These are phyloP conservation scores for Benincasa hispida DNA, from an alignment of 306 rosid genomes.

Conservation along the genomic window DNA sequence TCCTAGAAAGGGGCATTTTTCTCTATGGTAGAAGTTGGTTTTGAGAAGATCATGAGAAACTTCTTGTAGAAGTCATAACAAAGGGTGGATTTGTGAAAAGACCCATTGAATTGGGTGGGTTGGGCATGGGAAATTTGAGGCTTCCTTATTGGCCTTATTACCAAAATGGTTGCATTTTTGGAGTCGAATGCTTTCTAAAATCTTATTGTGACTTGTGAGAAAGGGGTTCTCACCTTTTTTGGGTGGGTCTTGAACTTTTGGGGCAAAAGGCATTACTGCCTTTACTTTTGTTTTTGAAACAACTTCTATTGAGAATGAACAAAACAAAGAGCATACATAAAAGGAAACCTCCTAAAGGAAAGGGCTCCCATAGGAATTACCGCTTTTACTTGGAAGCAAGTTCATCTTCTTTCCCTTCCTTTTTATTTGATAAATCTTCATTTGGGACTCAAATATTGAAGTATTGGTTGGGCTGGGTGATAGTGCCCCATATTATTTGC, in stretches of 20 bases:
- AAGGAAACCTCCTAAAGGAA: too few relatives aligned
- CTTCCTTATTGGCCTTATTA: background rate
- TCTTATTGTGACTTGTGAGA: background rate
- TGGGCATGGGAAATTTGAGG: background rate
- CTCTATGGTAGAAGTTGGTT: background rate
- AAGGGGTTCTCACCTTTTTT: background rate
- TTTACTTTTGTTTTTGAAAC: too few relatives aligned
- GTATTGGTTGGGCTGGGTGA: background rate
- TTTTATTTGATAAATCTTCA: background rate
- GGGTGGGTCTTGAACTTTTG: background rate
- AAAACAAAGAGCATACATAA: too few relatives aligned
- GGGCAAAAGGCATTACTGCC: background rate
- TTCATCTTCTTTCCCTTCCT: background rate
- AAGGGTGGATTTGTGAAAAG: background rate
- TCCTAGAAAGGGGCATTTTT: background rate
- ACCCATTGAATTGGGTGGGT: background rate
- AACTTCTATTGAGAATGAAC: too few relatives aligned
- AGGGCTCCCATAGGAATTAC: background rate
- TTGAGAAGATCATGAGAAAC: background rate
- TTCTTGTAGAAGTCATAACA: background rate
- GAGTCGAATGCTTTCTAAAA: background rate
- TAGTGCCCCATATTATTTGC: background rate
- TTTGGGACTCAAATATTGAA: background rate
- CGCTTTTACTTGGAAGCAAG: background rate
- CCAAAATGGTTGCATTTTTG: background rate